These are phyloP conservation scores for Puya raimondii DNA, from an alignment of 176 grass and related monocot species.

Conservation along the genomic window DNA sequence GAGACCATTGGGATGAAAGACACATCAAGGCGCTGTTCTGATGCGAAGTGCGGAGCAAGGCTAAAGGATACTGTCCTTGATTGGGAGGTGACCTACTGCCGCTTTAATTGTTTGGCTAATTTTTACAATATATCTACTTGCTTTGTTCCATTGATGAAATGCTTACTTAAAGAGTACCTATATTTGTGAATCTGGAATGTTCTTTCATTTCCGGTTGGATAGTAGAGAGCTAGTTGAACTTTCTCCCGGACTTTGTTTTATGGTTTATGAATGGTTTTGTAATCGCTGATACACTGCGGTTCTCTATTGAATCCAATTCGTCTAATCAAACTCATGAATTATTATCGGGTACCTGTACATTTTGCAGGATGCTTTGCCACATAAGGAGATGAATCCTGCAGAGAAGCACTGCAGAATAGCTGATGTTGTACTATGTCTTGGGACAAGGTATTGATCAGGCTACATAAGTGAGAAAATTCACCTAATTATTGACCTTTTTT, in stretches of 20 bases:
- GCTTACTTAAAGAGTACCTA: background rate
- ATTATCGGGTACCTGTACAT: background rate
- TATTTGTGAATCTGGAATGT: background rate
- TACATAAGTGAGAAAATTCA: background rate
- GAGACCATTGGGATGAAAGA: conserved; percentile 96
- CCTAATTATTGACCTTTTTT: background rate
- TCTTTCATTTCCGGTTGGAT: background rate
- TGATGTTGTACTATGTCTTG: conserved; percentile 86
- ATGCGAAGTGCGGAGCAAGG: conserved; percentile 57
- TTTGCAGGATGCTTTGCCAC: conserved; percentile 87
- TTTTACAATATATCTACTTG: background rate
- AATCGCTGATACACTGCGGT: too few relatives aligned
- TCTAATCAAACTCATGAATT: too few relatives aligned
- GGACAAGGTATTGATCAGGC: conserved; percentile 70
- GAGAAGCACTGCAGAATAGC: conserved; percentile 74
- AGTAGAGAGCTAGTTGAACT: too few relatives aligned
- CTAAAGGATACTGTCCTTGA: conserved; percentile 96
- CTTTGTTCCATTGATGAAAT: background rate
- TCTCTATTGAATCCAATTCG: too few relatives aligned
- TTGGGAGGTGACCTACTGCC: conserved; percentile 63
- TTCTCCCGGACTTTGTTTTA: too few relatives aligned
- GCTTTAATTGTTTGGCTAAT: conserved; percentile 7
- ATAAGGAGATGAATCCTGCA: conserved; percentile 73
- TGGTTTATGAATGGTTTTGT: too few relatives aligned
- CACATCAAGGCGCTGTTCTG: conserved; percentile 77